phyloP scores from a whole-genome alignment of 106 monocot genomes.

The Apostasia shenzhenica region DNA sequence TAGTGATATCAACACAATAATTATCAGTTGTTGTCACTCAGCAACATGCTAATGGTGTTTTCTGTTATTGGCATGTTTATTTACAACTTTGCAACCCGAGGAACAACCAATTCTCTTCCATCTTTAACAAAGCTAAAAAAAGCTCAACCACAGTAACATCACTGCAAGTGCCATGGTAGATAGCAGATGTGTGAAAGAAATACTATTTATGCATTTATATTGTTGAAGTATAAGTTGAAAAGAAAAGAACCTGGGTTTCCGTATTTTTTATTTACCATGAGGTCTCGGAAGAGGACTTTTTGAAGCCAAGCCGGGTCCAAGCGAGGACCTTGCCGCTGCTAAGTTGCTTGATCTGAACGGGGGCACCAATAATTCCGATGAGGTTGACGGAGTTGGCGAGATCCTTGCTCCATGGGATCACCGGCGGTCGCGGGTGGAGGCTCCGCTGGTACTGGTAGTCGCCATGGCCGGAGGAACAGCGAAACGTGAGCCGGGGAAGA shows the following conservation, averaged over 20 bases:
- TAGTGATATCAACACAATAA: too few relatives aligned
- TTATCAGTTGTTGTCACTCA: too few relatives aligned
- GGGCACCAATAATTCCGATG: conserved; percentile 55
- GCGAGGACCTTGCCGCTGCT: conserved; percentile 64
- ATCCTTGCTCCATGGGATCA: conserved; percentile 13
- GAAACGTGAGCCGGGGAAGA: not conserved
- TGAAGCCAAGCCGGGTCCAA: conserved; percentile 68
- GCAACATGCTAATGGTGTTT: too few relatives aligned
- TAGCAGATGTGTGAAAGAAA: not conserved
- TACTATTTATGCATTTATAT: not conserved
- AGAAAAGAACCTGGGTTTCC: not conserved
- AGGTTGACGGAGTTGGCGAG: conserved; percentile 46
- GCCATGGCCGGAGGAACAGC: not conserved
- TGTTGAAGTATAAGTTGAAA: not conserved
- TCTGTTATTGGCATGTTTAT: too few relatives aligned
- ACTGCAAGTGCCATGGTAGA: not conserved
- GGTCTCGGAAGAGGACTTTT: conserved; percentile 59
- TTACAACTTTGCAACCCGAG: too few relatives aligned
- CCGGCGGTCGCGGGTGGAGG: not conserved
- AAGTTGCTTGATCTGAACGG: conserved; percentile 70
- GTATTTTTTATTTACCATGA: conserved; percentile 27
- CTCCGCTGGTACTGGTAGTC: not conserved
- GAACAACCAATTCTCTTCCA: too few relatives aligned
- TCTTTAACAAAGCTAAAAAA: not conserved
- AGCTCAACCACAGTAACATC: too few relatives aligned